A percentile compares a stretch with the other conserved stretches of the same genome.
phyloP scores from a whole-genome alignment of 2,329 filamentous ascomycete species.

The Apiospora pterosperma region DNA sequence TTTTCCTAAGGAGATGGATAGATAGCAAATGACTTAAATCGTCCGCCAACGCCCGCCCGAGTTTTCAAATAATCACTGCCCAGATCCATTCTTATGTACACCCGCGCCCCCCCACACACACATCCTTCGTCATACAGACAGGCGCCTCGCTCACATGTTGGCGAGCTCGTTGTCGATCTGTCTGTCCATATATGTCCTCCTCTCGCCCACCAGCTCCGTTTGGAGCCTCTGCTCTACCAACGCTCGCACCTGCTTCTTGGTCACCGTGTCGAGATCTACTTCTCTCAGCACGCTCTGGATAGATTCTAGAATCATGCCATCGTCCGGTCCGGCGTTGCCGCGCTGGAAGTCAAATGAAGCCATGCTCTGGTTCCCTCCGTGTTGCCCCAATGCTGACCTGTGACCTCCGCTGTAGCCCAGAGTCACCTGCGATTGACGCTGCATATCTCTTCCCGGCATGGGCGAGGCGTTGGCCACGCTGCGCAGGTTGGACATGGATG shows the following conservation, averaged over 20 bases:
- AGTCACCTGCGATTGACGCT: slow-evolving; percentile 40
- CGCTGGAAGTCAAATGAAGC: slow-evolving; percentile 60
- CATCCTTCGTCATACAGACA: background rate
- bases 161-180: slow-evolving; percentile 93
- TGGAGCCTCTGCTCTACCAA: slow-evolving; percentile 92
- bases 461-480: slow-evolving; percentile 46
- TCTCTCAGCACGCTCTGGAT: slow-evolving; percentile 80
- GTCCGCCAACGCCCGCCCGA: slow-evolving; percentile 3
- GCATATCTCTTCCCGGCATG: slow-evolving; percentile 32
- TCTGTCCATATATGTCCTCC: slow-evolving; percentile 83
- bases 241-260: slow-evolving; percentile 93
- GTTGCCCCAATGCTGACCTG: slow-evolving; percentile 41
- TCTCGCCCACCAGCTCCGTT: slow-evolving; percentile 81
- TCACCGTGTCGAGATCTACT: slow-evolving; percentile 93
- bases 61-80: background rate
- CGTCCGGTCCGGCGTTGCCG: slow-evolving; percentile 64
- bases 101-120: background rate
- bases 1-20: background rate
- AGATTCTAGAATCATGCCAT: slow-evolving; percentile 76
- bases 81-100: slow-evolving; percentile 4
- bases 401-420: slow-evolving; percentile 46
- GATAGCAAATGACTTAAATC: background rate
- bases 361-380: slow-evolving; percentile 42
- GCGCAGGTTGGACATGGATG: slow-evolving; percentile 61
- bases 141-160: slow-evolving; percentile 59